These are phyloP conservation scores for Penicillium turbatum DNA, from an alignment of 495 filamentous ascomycete species.

Conservation along the genomic window DNA sequence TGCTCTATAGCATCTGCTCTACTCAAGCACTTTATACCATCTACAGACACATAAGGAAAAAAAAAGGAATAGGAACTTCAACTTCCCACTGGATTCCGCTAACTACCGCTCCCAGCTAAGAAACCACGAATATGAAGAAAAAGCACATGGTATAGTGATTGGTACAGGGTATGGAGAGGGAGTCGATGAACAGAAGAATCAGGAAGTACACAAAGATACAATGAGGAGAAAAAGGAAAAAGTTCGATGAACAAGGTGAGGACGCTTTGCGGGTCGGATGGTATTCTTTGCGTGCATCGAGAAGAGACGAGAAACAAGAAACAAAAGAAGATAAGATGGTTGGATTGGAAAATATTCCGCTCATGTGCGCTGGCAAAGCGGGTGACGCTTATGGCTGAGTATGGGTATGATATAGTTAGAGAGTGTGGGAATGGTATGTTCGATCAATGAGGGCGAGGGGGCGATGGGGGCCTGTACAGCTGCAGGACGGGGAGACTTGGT, in stretches of 20 bases:
- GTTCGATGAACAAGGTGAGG: constrained; percentile 5
- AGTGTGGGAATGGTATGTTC: background rate
- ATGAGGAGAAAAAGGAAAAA: constrained; percentile 12
- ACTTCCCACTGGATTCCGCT: constrained; percentile 13
- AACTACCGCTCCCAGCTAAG: constrained; percentile 8
- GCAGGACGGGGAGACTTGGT: constrained; percentile 16
- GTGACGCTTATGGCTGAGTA: background rate
- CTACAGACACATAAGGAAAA: background rate
- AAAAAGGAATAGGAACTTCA: background rate
- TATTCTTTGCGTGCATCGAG: background rate
- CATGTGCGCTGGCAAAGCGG: background rate
- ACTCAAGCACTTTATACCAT: background rate
- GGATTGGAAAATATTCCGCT: background rate
- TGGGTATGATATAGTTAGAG: constrained; percentile 9
- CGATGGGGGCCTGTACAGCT: constrained; percentile 3
- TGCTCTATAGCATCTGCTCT: background rate
- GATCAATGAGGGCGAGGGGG: constrained; percentile 2
- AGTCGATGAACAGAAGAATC: constrained; percentile 4
- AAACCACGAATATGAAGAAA: constrained; percentile 13
- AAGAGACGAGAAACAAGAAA: background rate
- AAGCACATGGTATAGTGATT: constrained; percentile 32
- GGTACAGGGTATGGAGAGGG: constrained; percentile 29
- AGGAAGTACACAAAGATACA: constrained; percentile 10
- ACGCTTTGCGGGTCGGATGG: background rate
- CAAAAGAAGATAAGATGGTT: constrained; percentile 6